Percentiles rank a stretch among this genome's conserved stretches.
Conservation (phyloP, 495 filamentous ascomycete genomes). For the Lophiotrema nucula region DNA sequence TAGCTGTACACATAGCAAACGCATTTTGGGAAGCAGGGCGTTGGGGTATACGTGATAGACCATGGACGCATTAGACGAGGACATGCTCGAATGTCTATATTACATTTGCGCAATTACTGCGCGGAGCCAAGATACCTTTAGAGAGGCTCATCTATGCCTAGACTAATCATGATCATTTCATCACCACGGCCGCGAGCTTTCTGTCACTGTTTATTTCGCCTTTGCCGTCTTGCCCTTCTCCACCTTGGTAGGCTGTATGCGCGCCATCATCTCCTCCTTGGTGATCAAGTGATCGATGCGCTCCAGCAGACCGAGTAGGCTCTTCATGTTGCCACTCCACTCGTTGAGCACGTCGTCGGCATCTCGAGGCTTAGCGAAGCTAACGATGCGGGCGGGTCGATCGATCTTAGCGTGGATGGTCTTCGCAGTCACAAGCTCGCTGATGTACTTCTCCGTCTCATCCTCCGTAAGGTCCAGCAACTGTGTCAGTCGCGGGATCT, state of each 20-base stretch:
- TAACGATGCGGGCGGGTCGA: constrained; percentile 85
- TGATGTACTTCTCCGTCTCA: constrained; percentile 97
- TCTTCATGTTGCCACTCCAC: constrained; percentile 99
- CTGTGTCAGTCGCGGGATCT: constrained; percentile 81
- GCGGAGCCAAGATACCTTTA: constrained; percentile 23
- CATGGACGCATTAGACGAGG: background rate
- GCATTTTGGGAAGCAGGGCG: constrained; percentile 12
- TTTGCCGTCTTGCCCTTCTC: constrained; percentile 46
- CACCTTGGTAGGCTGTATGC: constrained; percentile 73
- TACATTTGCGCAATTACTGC: constrained; percentile 28
- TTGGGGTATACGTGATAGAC: constrained; percentile 13
- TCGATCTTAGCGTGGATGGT: constrained; percentile 98
- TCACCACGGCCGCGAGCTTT: background rate
- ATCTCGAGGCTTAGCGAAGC: constrained; percentile 87
- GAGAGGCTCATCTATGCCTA: constrained; percentile 25
- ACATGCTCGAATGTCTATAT: constrained; percentile 28
- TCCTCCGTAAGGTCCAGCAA: constrained; percentile 88
- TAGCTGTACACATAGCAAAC: background rate
- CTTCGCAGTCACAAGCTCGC: constrained; percentile 90
- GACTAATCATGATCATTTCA: constrained; percentile 9
- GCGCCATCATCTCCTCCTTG: constrained; percentile 99
- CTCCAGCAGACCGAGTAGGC: constrained; percentile 84
- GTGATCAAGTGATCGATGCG: constrained; percentile 97
- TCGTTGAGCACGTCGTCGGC: constrained; percentile 98
- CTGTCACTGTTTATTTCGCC: constrained; percentile 21